phyloP scores from a whole-genome alignment of 2,329 filamentous ascomycete genomes.

The Orbilia brochopaga region DNA sequence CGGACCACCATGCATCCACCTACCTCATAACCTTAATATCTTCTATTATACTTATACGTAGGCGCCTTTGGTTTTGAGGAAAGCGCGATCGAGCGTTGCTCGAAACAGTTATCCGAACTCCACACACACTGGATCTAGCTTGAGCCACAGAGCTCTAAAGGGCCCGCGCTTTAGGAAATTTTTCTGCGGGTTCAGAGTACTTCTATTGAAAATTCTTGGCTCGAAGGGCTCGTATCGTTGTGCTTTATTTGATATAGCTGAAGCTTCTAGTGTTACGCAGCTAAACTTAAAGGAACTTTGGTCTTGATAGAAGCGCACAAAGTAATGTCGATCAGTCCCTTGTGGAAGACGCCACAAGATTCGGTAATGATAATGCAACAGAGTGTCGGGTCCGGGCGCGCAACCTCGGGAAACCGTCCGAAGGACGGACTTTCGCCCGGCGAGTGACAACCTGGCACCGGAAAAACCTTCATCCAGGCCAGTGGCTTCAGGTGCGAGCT shows the following conservation, averaged over 20 bases:
- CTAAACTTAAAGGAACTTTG: not conserved
- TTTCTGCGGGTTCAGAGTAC: not conserved
- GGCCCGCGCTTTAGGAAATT: not conserved
- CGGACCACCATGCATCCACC: slow-evolving; percentile 44
- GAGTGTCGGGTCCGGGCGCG: not conserved
- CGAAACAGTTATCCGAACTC: slow-evolving; percentile 50
- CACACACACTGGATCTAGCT: slow-evolving; percentile 5
- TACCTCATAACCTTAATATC: slow-evolving; percentile 31
- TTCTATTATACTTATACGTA: slow-evolving; percentile 24
- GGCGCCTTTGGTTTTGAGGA: slow-evolving; percentile 4
- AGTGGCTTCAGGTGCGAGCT: slow-evolving; percentile 23
- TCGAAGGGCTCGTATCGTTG: not conserved
- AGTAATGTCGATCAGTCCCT: not conserved
- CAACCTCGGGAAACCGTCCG: slow-evolving; percentile 21
- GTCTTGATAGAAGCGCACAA: no score
- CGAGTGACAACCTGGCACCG: slow-evolving; percentile 39
- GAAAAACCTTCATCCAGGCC: slow-evolving; percentile 52
- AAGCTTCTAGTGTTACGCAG: not conserved
- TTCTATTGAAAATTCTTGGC: not conserved
- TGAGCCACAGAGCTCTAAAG: not conserved
- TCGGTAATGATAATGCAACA: not conserved
- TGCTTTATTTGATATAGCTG: not conserved
- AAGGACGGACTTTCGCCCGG: slow-evolving; percentile 22
- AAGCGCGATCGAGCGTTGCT: slow-evolving; percentile 44
- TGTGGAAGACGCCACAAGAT: not conserved